Base-by-base conservation (phyloP, 257 asterid genomes). In the Pogostemon cablin region DNA sequence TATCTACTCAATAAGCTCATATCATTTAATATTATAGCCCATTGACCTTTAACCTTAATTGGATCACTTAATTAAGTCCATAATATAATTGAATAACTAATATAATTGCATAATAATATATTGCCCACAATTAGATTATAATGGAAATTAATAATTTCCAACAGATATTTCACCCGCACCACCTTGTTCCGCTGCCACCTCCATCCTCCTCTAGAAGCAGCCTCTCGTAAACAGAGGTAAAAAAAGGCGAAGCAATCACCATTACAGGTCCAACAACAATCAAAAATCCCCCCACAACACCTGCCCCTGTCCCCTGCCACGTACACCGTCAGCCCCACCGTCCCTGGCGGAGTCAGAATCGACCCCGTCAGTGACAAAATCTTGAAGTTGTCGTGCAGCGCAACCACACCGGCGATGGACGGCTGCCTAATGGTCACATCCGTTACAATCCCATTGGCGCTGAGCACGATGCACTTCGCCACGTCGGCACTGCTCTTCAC, bases 261-360 rank as follows among this genome's bases (percentile, higher is more conserved):
- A 87, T 87, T 2, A 87, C 93, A 0, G 93, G 90, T 2, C 90
- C 93, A 0, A 85, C 81, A 2, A 90, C 90, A 54, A 85, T 80
- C 3, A 87, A 75, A 0, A 90, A 25, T 1, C 93, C 93, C 93
- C 93, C 0, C 90, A 90, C 5, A 87, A 57, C 5, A 87, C 90
- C 68, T 87, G 93, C 20, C 90, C 93, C 60, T 87, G 93, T 80
- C 85, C 0, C 90, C 89, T 0, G 90, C 86, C n/a, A 87, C 65
- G 63, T 85, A 87, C 17, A 83, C 84, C 5, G 93, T 85, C 72
- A 87, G 71, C 53, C 93, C 93, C 3, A 86, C 81, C 10, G 90
- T 79, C 4, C 93, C 93, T 0, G 90, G 90, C n/a, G 89, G 89
- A 0, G 90, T 89, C 2, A 85, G 81, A 41, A 87, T 83, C n/a